phyloP scores from a whole-genome alignment of 768 basidiomycete genomes.

The Jaapia argillacea region DNA sequence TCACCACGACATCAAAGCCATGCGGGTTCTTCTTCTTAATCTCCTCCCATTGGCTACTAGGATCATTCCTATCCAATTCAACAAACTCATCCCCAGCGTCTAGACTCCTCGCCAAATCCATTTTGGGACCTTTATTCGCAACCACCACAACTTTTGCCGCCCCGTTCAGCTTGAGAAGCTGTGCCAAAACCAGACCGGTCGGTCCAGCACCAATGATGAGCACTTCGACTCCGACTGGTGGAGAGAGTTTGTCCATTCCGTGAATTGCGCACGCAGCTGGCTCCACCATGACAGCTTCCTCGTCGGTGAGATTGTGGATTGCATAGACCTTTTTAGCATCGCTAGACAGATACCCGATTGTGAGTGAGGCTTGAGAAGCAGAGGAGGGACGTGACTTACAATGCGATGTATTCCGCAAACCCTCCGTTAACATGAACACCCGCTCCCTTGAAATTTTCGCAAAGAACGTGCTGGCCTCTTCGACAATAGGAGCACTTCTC shows the following conservation, averaged over 20 bases:
- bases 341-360: conserved; percentile 3
- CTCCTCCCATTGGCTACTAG: conserved; percentile 70
- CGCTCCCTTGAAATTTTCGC: conserved; percentile 27
- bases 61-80: conserved; percentile 69
- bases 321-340: conserved; percentile 28
- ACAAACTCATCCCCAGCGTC: conserved; percentile 79
- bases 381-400: conserved; percentile 16
- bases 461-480: conserved; percentile 25
- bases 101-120: conserved; percentile 73
- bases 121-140: conserved; percentile 87
- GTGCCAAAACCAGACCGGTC: conserved; percentile 5
- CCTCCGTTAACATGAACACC: conserved; percentile 29
- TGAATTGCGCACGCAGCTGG: conserved; percentile 34
- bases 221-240: conserved; percentile 28
- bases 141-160: conserved; percentile 75
- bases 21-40: conserved; percentile 76
- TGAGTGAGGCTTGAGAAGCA: background rate
- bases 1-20: conserved; percentile 78
- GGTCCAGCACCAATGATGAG: conserved; percentile 27
- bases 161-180: conserved; percentile 67
- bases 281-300: conserved; percentile 31
- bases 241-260: conserved; percentile 32
- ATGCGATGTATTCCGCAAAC: conserved; percentile 31
- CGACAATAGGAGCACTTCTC: conserved; percentile 29
- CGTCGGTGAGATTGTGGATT: conserved; percentile 30